A percentile compares a stretch with the other conserved stretches of the same genome.
Evolutionary conservation across 305 asterid species (phyloP).

Genomic region (Fraxinus sp.): DNA sequence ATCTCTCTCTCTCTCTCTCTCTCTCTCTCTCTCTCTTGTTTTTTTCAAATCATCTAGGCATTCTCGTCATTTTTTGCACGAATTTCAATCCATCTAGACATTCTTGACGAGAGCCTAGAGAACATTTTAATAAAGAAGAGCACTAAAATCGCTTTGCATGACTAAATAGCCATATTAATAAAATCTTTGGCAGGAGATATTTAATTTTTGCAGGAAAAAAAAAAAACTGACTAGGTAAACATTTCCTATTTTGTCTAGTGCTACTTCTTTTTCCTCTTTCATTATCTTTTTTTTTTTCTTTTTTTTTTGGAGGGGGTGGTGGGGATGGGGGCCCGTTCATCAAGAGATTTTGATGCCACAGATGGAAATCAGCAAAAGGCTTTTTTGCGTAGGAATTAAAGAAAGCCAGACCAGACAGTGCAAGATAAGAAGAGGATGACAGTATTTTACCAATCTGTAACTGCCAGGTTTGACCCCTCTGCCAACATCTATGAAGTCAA

Average conservation of each 20-base stretch:
- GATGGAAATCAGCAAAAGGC: not conserved
- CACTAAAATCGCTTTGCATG: not conserved
- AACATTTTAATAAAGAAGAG: not conserved
- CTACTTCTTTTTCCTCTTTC: not conserved
- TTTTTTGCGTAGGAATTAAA: not conserved
- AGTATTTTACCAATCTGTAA: constrained; percentile 75
- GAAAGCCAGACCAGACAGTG: not conserved
- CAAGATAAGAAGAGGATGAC: not conserved
- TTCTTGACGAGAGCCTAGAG: not conserved
- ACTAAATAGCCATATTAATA: not conserved
- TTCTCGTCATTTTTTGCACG: not conserved
- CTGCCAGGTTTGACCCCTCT: constrained; percentile 80
- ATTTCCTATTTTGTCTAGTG: not conserved
- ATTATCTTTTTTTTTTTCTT: not conserved
- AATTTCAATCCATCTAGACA: not conserved
- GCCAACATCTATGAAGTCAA: constrained; percentile 84
- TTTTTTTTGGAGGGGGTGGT: not conserved
- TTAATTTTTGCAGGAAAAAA: not conserved
- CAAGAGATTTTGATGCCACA: not conserved
- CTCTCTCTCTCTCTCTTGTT: too few species aligned
- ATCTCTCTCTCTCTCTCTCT: too few species aligned
- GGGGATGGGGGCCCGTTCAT: not conserved
- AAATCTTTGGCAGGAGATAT: not conserved
- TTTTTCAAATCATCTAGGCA: not conserved
- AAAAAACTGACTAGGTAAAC: not conserved